phyloP scores from a whole-genome alignment of 2,329 filamentous ascomycete species.

The Paecilomyces variotii region DNA sequence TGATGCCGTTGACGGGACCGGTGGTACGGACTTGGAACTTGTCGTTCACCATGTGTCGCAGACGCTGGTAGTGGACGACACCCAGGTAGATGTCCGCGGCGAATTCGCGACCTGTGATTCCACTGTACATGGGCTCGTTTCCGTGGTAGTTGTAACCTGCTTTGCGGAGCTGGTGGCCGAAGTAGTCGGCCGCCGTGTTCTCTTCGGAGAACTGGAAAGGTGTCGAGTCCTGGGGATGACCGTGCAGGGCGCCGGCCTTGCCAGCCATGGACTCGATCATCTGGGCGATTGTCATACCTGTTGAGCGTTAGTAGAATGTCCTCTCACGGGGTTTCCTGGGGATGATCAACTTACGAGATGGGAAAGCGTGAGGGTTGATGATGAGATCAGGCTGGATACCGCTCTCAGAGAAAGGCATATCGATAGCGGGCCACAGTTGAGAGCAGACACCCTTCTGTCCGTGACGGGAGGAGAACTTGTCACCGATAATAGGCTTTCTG shows the following conservation, averaged over 20 bases:
- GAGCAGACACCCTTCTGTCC: slow-evolving; percentile 96
- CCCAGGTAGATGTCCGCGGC: slow-evolving; percentile 94
- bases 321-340: not conserved
- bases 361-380: slow-evolving; percentile 99
- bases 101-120: slow-evolving; percentile 90
- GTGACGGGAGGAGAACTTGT: slow-evolving; percentile 98
- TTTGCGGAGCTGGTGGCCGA: slow-evolving; percentile 88
- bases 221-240: slow-evolving; percentile 90
- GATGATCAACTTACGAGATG: slow-evolving; percentile 55
- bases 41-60: slow-evolving; percentile 99
- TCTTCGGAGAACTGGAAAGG: slow-evolving; percentile 93
- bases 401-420: slow-evolving; percentile 95
- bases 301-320: slow-evolving; percentile 2
- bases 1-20: slow-evolving; percentile 80
- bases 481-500: slow-evolving; percentile 83
- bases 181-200: slow-evolving; percentile 86
- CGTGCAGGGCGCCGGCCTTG: slow-evolving; percentile 88
- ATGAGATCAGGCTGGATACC: slow-evolving; percentile 97
- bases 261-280: slow-evolving; percentile 96
- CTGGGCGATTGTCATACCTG: slow-evolving; percentile 94
- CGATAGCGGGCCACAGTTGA: slow-evolving; percentile 86
- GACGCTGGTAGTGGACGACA: slow-evolving; percentile 94
- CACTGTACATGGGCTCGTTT: slow-evolving; percentile 97
- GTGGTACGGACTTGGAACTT: slow-evolving; percentile 98
- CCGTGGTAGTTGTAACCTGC: slow-evolving; percentile 98